Base-by-base conservation (phyloP, 805 yeast species). In the Candida saitoana region DNA sequence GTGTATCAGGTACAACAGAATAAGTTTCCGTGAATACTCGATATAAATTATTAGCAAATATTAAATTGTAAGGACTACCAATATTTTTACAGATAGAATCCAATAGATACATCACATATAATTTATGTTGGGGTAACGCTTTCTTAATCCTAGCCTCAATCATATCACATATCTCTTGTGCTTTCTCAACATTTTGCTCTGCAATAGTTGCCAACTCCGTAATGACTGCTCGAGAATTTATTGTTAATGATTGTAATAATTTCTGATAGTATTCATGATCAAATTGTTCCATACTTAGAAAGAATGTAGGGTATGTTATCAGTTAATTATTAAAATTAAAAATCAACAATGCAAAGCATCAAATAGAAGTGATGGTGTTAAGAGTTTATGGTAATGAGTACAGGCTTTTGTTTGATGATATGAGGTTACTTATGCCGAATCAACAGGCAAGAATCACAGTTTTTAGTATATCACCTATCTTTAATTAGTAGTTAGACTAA, bases 21-120 rank as follows among this genome's bases (percentile, higher is more conserved):
- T 67, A 69, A 2, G 69, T 58, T 40, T 66, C 71, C 3, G 70
- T 62, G 51, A 67, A 69, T 35, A 55, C 52, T 39, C 55, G 55
- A 51, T 59, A 67, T 32, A 69, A 49, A 39, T 60, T 60, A 17
- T 52, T 45, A 32, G 65, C 64, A 48, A 69, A 68, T 38, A 68
- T 49, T 36, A 65, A 44, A 46, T 67, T 67, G 53, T 67, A 69
- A 5, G 75, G 75, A 43, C 62, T 68, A 12, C 75, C 74, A 22
- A 69, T 57, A 50, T 63, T 67, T 44, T 69, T 69, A 50, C 67
- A 58, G 19, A 69, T 66, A 29, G 71, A 65, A 50, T 69, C 75
- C 55, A 69, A 47, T 36, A 69, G 50, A 48, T 69, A 69, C 38
- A 70, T 57, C 16, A 63, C 47, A 47, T 47, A 61, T 16, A 66